phyloP scores from a whole-genome alignment of 176 grass and related monocot genomes.

The Poa pratensis region DNA sequence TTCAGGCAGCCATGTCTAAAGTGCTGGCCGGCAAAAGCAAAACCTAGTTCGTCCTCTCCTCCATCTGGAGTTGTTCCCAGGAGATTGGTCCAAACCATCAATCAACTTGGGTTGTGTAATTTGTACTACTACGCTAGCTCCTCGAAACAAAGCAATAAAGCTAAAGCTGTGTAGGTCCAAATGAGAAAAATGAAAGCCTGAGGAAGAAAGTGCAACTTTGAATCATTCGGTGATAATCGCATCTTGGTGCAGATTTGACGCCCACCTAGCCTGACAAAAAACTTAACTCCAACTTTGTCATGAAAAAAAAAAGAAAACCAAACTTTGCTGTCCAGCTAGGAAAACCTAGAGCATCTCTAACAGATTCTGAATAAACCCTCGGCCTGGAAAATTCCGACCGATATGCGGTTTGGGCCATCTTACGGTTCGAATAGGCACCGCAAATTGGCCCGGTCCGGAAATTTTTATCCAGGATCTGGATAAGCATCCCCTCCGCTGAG shows the following conservation, averaged over 20 bases:
- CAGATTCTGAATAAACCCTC: no score
- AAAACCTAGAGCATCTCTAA: no score
- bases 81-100: neutral
- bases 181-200: neutral
- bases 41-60: neutral
- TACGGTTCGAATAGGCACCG: no score
- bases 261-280: neutral
- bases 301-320: neutral
- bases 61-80: slow-evolving; percentile 1
- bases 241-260: neutral
- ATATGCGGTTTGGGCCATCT: no score
- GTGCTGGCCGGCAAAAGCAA: slow-evolving; percentile 33
- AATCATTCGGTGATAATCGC: slow-evolving; percentile 22
- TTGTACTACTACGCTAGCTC: neutral
- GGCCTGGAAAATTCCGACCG: no score
- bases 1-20: neutral
- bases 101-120: neutral
- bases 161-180: no score
- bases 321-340: no score
- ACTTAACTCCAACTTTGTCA: neutral
- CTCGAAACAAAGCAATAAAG: no score
- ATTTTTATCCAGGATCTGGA: no score
- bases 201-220: neutral
- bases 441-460: no score
- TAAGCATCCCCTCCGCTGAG: no score